These are phyloP conservation scores for Plasmodium vinckei DNA, from an alignment of 169 alveolate species.

Conservation along the genomic window DNA sequence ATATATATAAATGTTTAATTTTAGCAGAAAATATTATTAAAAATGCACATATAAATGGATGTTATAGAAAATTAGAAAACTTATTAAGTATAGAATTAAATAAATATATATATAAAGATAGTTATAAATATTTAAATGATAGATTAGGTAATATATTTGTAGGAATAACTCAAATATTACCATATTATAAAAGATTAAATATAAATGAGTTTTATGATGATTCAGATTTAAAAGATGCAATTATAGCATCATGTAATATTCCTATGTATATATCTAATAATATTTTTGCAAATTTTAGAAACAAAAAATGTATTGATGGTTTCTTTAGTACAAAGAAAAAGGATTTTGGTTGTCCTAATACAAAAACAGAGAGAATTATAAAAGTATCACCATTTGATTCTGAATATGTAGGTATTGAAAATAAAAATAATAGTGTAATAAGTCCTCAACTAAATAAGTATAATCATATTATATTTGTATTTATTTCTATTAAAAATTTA, in stretches of 20 bases:
- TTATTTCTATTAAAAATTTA: constrained; percentile 25
- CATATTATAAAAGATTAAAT: constrained; percentile 59
- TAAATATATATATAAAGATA: constrained; percentile 61
- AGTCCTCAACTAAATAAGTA: constrained; percentile 53
- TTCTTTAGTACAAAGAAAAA: constrained; percentile 68
- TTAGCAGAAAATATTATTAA: constrained; percentile 75
- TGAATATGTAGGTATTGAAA: constrained; percentile 68
- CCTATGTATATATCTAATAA: constrained; percentile 79
- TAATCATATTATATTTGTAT: constrained; percentile 29
- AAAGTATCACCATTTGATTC: constrained; percentile 63
- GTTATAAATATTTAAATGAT: constrained; percentile 70
- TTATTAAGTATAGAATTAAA: constrained; percentile 43
- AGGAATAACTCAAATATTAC: constrained; percentile 51
- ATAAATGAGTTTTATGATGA: constrained; percentile 75
- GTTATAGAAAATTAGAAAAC: constrained; percentile 73
- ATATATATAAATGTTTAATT: constrained; percentile 62
- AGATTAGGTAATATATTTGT: constrained; percentile 79
- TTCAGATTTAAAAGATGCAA: constrained; percentile 76
- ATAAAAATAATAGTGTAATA: constrained; percentile 53
- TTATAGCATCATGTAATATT: constrained; percentile 82
- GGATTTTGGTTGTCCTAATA: constrained; percentile 77
- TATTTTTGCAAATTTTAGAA: constrained; percentile 76
- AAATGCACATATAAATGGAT: constrained; percentile 71
- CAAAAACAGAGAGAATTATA: constrained; percentile 77
- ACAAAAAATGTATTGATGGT: constrained; percentile 82